phyloP scores from a whole-genome alignment of 805 yeast genomes.

The Myxozyma kluyveri region DNA sequence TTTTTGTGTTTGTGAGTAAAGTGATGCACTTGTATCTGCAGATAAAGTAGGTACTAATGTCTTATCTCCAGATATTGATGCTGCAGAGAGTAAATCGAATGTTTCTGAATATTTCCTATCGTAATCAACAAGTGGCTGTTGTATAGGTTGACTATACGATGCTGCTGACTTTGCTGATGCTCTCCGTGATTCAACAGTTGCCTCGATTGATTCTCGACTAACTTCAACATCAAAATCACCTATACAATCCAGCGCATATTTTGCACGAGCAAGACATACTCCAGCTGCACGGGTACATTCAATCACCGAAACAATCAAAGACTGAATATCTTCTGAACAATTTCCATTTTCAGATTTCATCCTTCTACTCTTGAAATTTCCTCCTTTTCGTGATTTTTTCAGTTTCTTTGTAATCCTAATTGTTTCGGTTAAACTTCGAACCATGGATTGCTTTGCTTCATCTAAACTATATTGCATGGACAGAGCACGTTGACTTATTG shows the following conservation, averaged over 20 bases:
- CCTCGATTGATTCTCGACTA: conserved; percentile 4
- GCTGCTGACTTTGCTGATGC: background rate
- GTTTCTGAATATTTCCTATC: conserved; percentile 3
- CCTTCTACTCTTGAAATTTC: no score
- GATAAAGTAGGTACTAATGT: background rate
- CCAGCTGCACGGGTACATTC: conserved; percentile 39
- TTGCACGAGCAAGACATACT: conserved; percentile 37
- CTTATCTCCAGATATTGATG: background rate
- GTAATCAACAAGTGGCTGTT: background rate
- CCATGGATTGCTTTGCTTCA: conserved; percentile 37
- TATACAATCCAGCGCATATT: conserved; percentile 31
- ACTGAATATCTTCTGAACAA: no score
- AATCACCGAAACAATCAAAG: conserved; percentile 31
- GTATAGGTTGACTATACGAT: background rate
- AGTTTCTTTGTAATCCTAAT: no score
- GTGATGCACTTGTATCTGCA: background rate
- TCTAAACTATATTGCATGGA: conserved; percentile 37
- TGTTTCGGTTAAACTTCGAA: conserved; percentile 38
- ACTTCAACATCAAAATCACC: conserved; percentile 36
- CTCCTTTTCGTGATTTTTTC: no score
- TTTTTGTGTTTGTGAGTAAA: no score
- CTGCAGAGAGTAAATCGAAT: conserved; percentile 4
- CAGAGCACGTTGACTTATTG: conserved; percentile 31
- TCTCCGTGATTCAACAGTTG: background rate
- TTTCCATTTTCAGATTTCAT: no score